Conservation (phyloP, 169 alveolate genomes). For the Eimeria falciformis region DNA sequence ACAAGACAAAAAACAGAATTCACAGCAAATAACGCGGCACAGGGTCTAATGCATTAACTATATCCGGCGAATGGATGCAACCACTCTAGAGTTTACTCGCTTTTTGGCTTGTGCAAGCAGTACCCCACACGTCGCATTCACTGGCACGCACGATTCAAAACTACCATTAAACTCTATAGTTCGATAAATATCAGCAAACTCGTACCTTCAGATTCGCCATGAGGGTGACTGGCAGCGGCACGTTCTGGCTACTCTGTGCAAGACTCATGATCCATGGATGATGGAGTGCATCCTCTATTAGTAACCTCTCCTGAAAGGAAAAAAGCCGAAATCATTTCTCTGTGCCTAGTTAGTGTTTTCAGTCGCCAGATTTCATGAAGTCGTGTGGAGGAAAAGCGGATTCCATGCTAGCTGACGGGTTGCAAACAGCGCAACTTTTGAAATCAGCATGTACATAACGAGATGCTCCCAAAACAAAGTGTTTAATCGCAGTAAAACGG, state of each 20-base stretch:
- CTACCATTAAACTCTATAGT: background rate
- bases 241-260: conserved; percentile 75
- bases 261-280: conserved; percentile 84
- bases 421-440: too few relatives aligned
- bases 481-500: too few relatives aligned
- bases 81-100: too few relatives aligned
- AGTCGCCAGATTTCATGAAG: too few relatives aligned
- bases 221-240: conserved; percentile 72
- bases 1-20: background rate
- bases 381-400: too few relatives aligned
- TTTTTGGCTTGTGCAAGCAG: background rate
- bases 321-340: background rate
- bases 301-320: conserved; percentile 68
- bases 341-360: too few relatives aligned
- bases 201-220: conserved; percentile 74
- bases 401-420: too few relatives aligned
- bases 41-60: too few relatives aligned
- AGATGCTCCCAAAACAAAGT: too few relatives aligned
- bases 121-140: background rate
- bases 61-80: background rate
- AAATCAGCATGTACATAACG: too few relatives aligned
- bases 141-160: background rate
- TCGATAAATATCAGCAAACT: background rate
- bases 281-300: conserved; percentile 81
- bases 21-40: too few relatives aligned